phyloP scores from a whole-genome alignment of 495 filamentous ascomycete species.

The Penicillium pancosmium region DNA sequence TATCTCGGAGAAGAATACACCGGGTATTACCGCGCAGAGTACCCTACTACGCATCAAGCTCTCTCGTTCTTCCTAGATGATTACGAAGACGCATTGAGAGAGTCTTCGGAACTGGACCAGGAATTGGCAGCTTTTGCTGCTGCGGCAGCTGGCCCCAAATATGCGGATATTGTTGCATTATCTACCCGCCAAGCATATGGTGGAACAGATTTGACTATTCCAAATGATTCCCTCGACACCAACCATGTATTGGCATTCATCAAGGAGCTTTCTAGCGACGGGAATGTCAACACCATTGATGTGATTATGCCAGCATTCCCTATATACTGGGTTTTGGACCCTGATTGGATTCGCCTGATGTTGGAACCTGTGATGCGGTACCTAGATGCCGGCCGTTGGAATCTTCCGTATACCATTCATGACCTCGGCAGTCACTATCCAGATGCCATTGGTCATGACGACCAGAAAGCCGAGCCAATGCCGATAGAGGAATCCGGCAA shows the following conservation, averaged over 20 bases:
- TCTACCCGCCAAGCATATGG: constrained; percentile 53
- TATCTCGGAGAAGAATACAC: constrained; percentile 50
- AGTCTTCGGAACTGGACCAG: constrained; percentile 39
- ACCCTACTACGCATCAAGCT: constrained; percentile 33
- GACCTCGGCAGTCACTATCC: constrained; percentile 52
- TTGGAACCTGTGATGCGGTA: constrained; percentile 55
- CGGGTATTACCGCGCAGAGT: constrained; percentile 45
- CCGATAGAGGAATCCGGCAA: constrained; percentile 53
- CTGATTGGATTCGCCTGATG: constrained; percentile 51
- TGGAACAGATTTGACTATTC: constrained; percentile 50
- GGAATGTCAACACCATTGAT: constrained; percentile 57
- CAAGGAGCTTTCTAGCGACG: constrained; percentile 56
- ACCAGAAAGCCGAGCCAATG: constrained; percentile 48
- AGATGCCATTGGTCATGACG: constrained; percentile 51
- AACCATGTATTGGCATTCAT: constrained; percentile 50
- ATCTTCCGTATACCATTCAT: constrained; percentile 46
- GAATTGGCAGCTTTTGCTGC: constrained; percentile 33
- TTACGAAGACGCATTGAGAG: constrained; percentile 39
- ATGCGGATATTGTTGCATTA: constrained; percentile 50
- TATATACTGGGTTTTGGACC: constrained; percentile 51
- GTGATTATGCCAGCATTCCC: constrained; percentile 54
- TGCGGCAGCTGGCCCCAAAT: constrained; percentile 42
- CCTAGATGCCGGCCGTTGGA: constrained; percentile 48
- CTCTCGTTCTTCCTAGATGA: constrained; percentile 48
- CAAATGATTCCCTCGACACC: constrained; percentile 44